phyloP scores from a whole-genome alignment of 331 rosid genomes.

The Arachis monticola region DNA sequence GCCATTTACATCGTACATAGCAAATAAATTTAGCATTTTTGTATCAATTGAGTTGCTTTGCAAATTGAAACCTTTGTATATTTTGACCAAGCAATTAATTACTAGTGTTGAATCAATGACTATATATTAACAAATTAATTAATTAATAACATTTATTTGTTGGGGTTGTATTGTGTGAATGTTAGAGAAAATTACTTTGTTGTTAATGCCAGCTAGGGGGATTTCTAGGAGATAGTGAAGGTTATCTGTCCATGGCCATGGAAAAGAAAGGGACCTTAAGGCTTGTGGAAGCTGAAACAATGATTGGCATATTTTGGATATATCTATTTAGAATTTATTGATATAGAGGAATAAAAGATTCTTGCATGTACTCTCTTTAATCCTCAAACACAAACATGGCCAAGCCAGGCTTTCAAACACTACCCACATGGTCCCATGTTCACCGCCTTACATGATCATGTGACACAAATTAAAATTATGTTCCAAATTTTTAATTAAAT shows the following conservation, averaged over 20 bases:
- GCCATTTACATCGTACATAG: too few relatives aligned
- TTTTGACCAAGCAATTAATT: not conserved
- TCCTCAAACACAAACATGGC: conserved; percentile 32
- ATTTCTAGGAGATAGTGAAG: conserved; percentile 36
- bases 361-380: conserved; percentile 34
- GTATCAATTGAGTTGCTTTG: too few relatives aligned
- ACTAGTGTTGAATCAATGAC: not conserved
- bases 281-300: conserved; percentile 49
- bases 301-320: conserved; percentile 60
- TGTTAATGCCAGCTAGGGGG: conserved; percentile 27
- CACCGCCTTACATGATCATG: conserved; percentile 63
- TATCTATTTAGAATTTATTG: conserved; percentile 40
- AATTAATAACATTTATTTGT: conserved; percentile 1
- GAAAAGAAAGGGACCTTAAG: conserved; percentile 40
- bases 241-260: conserved; percentile 36
- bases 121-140: not conserved
- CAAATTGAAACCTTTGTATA: too few relatives aligned
- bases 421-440: conserved; percentile 66
- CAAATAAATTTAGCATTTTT: too few relatives aligned
- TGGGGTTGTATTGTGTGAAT: not conserved
- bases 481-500: too few relatives aligned
- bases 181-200: not conserved
- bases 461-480: conserved; percentile 33
- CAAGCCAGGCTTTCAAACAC: conserved; percentile 57
- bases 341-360: conserved; percentile 46